These are phyloP conservation scores for Dothideomycetidae sp. DNA, from an alignment of 2,329 filamentous ascomycete genomes.

Conservation along the genomic window DNA sequence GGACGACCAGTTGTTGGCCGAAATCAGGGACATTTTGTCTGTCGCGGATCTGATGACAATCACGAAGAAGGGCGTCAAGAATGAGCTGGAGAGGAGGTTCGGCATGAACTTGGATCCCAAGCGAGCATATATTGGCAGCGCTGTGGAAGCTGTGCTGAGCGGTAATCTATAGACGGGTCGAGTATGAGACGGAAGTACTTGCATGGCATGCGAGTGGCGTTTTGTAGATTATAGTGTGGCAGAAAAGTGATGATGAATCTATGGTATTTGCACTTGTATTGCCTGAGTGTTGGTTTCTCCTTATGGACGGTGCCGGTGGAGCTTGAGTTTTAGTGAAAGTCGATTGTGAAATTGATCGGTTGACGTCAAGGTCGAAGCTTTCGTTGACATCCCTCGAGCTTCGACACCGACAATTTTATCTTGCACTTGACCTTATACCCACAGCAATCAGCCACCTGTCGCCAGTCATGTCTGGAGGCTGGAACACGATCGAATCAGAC, in stretches of 20 bases:
- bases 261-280: too few relatives aligned
- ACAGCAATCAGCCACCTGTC: conserved; percentile 1
- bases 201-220: not conserved
- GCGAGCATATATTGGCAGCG: conserved; percentile 65
- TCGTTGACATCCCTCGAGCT: too few relatives aligned
- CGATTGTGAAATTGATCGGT: too few relatives aligned
- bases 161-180: conserved; percentile 23
- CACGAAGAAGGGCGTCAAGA: conserved; percentile 96
- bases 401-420: too few relatives aligned
- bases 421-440: too few relatives aligned
- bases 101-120: conserved; percentile 73
- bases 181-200: not conserved
- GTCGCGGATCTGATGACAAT: conserved; percentile 94
- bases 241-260: not conserved
- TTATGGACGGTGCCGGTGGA: too few relatives aligned
- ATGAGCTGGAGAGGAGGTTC: conserved; percentile 82
- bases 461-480: conserved; percentile 45
- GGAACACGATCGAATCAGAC: conserved; percentile 97
- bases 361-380: too few relatives aligned
- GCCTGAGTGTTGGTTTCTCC: too few relatives aligned
- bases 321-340: too few relatives aligned
- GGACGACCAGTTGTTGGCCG: conserved; percentile 78
- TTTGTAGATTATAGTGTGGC: not conserved
- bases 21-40: conserved; percentile 85
- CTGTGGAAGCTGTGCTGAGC: conserved; percentile 29